Percentiles rank a stretch among this genome's conserved stretches.
Conservation (phyloP, 1,284 basidiomycete species). For the Leccinum pachyderme region DNA sequence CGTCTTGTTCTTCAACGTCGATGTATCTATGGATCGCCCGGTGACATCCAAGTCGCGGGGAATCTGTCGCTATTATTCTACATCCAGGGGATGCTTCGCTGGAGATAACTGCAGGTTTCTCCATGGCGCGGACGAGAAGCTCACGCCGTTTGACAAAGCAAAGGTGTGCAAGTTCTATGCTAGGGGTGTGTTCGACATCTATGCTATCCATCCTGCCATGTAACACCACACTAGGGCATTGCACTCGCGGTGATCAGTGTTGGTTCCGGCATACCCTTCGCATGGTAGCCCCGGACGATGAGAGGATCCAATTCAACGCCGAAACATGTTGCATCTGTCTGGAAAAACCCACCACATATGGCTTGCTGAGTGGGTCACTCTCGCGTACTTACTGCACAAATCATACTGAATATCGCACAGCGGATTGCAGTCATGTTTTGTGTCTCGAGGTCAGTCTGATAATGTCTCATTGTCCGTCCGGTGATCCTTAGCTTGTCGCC, state of each 20-base stretch:
- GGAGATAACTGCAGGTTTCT: conserved; percentile 71
- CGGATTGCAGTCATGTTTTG: conserved; percentile 70
- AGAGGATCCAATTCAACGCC: conserved; percentile 28
- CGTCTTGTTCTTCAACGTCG: conserved; percentile 9
- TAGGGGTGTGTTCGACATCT: conserved; percentile 40
- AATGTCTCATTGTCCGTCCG: background rate
- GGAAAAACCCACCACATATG: conserved; percentile 65
- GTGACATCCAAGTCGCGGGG: conserved; percentile 63
- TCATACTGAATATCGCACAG: conserved; percentile 35
- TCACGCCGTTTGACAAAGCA: conserved; percentile 65
- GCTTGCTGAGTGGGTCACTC: conserved; percentile 54
- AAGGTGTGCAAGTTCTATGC: conserved; percentile 67
- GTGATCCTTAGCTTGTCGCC: conserved; percentile 10
- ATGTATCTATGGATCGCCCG: conserved; percentile 45
- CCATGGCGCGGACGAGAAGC: conserved; percentile 48
- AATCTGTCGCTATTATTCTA: conserved; percentile 59
- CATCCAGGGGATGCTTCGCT: conserved; percentile 62
- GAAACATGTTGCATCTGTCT: conserved; percentile 66
- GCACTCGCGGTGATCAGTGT: conserved; percentile 61
- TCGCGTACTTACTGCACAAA: conserved; percentile 1
- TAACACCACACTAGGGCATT: conserved; percentile 47
- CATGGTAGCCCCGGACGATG: conserved; percentile 21
- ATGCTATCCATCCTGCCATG: background rate
- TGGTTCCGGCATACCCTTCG: conserved; percentile 64
- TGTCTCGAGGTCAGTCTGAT: conserved; percentile 53